phyloP scores from a whole-genome alignment of 2,329 filamentous ascomycete species.

The Parascedosporium putredinis region DNA sequence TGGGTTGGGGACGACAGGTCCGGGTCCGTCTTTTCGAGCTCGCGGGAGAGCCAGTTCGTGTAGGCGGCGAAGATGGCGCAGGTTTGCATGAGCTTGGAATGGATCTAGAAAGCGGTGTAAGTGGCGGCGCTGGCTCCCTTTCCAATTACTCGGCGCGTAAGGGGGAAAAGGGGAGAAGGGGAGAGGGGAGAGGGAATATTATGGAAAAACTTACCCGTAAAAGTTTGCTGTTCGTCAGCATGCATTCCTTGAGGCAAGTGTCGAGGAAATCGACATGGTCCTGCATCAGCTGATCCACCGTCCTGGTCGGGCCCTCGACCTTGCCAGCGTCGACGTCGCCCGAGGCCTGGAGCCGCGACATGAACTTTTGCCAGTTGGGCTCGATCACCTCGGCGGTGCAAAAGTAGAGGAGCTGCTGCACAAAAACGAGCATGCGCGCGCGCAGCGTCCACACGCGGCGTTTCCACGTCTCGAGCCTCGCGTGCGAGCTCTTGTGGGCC shows the following conservation, averaged over 20 bases:
- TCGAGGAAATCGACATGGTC: slow-evolving; percentile 97
- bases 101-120: slow-evolving; percentile 52
- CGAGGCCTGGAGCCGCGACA: slow-evolving; percentile 67
- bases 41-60: slow-evolving; percentile 74
- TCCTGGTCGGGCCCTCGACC: slow-evolving; percentile 40
- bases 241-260: slow-evolving; percentile 96
- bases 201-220: slow-evolving; percentile 54
- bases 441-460: slow-evolving; percentile 82
- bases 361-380: slow-evolving; percentile 90
- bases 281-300: slow-evolving; percentile 96
- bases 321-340: slow-evolving; percentile 24
- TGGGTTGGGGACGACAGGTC: slow-evolving; percentile 53
- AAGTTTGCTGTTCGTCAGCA: slow-evolving; percentile 94
- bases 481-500: slow-evolving; percentile 67
- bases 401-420: slow-evolving; percentile 93
- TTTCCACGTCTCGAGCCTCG: slow-evolving; percentile 81
- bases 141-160: not conserved
- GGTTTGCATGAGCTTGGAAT: slow-evolving; percentile 92
- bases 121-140: slow-evolving; percentile 1
- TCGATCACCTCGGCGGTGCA: slow-evolving; percentile 96
- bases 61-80: slow-evolving; percentile 91
- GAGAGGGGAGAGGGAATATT: not conserved
- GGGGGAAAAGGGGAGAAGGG: not conserved
- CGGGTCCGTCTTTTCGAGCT: slow-evolving; percentile 73
- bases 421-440: slow-evolving; percentile 91